phyloP scores from a whole-genome alignment of 139 green algal genomes.

The Chlorokybus atmophyticus region DNA sequence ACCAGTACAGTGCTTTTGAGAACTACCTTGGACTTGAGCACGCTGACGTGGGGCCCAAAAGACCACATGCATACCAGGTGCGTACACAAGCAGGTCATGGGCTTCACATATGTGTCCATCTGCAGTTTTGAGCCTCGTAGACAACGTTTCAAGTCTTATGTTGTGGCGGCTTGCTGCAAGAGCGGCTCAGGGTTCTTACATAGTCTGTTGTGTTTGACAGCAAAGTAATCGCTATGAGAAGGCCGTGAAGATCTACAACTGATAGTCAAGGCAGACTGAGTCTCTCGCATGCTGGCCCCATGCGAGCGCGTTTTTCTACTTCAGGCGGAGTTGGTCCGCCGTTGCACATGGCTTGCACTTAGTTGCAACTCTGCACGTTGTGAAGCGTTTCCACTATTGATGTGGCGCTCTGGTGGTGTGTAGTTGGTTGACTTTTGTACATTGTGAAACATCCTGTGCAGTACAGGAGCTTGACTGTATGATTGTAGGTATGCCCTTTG shows the following conservation, averaged over 20 bases:
- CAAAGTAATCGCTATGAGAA: slow-evolving; percentile 37
- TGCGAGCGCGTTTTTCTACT: no score
- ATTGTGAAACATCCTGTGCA: no score
- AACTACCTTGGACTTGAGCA: slow-evolving; percentile 61
- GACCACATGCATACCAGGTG: slow-evolving; percentile 30
- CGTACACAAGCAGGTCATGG: not conserved
- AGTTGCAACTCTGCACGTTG: no score
- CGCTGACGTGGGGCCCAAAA: slow-evolving; percentile 44
- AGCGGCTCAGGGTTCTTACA: not conserved
- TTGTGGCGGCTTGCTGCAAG: not conserved
- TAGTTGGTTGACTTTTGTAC: no score
- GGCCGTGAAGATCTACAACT: slow-evolving; percentile 54
- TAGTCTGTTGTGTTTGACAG: not conserved
- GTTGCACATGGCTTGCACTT: no score
- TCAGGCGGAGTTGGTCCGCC: no score
- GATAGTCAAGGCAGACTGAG: no score
- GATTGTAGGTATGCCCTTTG: no score
- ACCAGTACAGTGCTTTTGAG: slow-evolving; percentile 13
- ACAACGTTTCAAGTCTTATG: not conserved
- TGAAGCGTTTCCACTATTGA: no score
- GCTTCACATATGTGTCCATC: not conserved
- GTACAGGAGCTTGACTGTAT: no score
- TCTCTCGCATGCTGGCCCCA: no score
- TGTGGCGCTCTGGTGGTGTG: no score
- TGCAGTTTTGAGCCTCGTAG: slow-evolving; percentile 1